Percentiles rank a stretch among this genome's conserved stretches.
phyloP scores from a whole-genome alignment of 2,329 filamentous ascomycete genomes.

The Pyrenophora teres region DNA sequence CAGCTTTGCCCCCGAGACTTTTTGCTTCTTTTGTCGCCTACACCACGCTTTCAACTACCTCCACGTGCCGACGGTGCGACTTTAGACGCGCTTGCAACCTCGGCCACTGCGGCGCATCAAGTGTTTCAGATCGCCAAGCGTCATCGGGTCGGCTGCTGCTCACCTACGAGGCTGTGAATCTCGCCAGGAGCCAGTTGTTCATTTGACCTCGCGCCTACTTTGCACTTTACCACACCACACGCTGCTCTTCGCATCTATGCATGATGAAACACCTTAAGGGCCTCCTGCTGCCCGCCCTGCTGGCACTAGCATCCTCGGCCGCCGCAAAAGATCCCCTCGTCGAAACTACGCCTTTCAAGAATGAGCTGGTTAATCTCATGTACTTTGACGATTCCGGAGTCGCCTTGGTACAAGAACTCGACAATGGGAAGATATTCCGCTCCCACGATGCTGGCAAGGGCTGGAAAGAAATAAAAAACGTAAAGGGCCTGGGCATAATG shows the following conservation, averaged over 20 bases:
- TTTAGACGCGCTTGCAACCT: neutral
- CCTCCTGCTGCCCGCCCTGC: constrained; percentile 56
- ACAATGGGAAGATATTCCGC: constrained; percentile 70
- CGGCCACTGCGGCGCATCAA: constrained; percentile 29
- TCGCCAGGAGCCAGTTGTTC: constrained; percentile 44
- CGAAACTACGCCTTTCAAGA: constrained; percentile 66
- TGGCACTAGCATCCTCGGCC: constrained; percentile 49
- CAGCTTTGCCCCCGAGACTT: neutral
- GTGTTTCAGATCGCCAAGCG: constrained; percentile 42
- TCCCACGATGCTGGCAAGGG: constrained; percentile 79
- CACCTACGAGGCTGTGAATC: constrained; percentile 39
- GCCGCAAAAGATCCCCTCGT: constrained; percentile 66
- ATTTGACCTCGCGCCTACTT: constrained; percentile 21
- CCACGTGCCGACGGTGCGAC: neutral
- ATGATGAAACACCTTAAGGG: constrained; percentile 47
- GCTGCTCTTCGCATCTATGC: constrained; percentile 38
- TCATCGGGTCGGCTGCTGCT: constrained; percentile 28
- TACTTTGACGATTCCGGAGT: constrained; percentile 92
- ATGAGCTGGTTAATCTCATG: constrained; percentile 70
- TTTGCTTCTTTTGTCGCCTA: neutral
- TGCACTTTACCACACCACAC: constrained; percentile 19
- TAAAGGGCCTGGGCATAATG: constrained; percentile 66
- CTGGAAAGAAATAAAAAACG: constrained; percentile 70
- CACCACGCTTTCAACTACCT: neutral
- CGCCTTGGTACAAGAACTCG: constrained; percentile 72